These are phyloP conservation scores for Hyphopichia khmerensis DNA, from an alignment of 1,139 yeast genomes.

Conservation along the genomic window DNA sequence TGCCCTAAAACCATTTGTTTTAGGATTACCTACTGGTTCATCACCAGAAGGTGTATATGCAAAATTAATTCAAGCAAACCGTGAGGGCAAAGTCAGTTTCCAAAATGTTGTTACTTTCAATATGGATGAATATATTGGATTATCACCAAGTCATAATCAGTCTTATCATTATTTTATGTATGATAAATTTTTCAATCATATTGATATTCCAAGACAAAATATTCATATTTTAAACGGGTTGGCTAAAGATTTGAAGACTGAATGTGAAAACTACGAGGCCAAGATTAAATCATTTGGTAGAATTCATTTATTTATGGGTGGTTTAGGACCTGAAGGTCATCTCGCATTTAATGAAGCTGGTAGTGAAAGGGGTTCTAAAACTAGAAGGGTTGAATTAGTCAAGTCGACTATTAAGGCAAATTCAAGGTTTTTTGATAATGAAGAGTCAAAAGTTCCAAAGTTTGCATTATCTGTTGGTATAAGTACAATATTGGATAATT, in stretches of 20 bases:
- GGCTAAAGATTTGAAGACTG: constrained; percentile 44
- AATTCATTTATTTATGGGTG: constrained; percentile 59
- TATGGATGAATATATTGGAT: constrained; percentile 61
- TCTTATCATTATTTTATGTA: constrained; percentile 64
- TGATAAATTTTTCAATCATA: constrained; percentile 57
- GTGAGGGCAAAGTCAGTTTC: constrained; percentile 46
- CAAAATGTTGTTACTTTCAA: constrained; percentile 59
- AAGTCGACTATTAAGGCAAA: constrained; percentile 57
- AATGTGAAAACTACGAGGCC: constrained; percentile 52
- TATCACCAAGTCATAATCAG: constrained; percentile 49
- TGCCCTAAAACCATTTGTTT: constrained; percentile 49
- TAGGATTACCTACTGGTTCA: constrained; percentile 67
- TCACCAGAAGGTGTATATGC: constrained; percentile 62
- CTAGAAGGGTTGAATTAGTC: constrained; percentile 52
- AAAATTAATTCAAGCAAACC: constrained; percentile 46
- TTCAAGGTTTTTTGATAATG: constrained; percentile 53
- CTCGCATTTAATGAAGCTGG: constrained; percentile 66
- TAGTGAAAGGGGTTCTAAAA: constrained; percentile 44
- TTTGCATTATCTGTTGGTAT: constrained; percentile 60
- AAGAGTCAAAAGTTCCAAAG: constrained; percentile 49
- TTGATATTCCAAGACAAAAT: constrained; percentile 55
- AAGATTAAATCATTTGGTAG: constrained; percentile 51
- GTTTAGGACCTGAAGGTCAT: constrained; percentile 66
- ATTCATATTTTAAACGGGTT: constrained; percentile 58
- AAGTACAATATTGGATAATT: constrained; percentile 58